These are phyloP conservation scores for Didymella pinodella DNA, from an alignment of 2,329 filamentous ascomycete species.

Conservation along the genomic window DNA sequence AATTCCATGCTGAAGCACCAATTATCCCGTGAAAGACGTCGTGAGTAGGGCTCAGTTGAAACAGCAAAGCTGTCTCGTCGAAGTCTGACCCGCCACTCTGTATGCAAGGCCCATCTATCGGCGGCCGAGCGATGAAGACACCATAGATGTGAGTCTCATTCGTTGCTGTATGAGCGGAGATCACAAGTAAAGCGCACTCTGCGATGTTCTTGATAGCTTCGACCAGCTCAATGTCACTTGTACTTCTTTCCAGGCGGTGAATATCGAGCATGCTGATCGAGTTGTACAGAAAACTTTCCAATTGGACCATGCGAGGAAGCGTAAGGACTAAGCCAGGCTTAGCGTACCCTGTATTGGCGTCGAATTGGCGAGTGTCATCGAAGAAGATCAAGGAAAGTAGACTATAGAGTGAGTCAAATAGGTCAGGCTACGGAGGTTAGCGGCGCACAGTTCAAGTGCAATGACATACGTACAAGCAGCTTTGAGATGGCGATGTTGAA, in stretches of 20 bases:
- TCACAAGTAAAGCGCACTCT: neutral
- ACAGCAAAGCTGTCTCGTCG: conserved; percentile 5
- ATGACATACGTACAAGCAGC: neutral
- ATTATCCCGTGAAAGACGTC: conserved; percentile 3
- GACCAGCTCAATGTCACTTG: neutral
- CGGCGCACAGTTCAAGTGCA: too few relatives aligned
- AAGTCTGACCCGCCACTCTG: neutral
- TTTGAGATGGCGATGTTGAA: conserved; percentile 2
- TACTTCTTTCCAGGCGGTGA: neutral
- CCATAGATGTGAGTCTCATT: neutral
- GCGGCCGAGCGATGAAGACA: neutral
- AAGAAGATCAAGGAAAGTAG: conserved; percentile 4
- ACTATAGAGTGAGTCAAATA: conserved; percentile 2
- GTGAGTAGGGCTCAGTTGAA: conserved; percentile 3
- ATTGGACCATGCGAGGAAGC: conserved; percentile 10
- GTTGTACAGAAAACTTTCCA: conserved; percentile 6
- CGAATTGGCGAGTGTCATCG: neutral
- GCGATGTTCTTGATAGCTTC: neutral
- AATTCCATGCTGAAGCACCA: neutral
- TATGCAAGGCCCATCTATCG: neutral
- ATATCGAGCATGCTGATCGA: conserved; percentile 8
- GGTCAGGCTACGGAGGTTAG: conserved; percentile 8
- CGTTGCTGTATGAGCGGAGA: neutral
- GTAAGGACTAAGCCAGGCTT: neutral
- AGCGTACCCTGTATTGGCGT: conserved; percentile 6